These are phyloP conservation scores for Ensete ventricosum DNA, from an alignment of 176 grass and related monocot species.

Conservation along the genomic window DNA sequence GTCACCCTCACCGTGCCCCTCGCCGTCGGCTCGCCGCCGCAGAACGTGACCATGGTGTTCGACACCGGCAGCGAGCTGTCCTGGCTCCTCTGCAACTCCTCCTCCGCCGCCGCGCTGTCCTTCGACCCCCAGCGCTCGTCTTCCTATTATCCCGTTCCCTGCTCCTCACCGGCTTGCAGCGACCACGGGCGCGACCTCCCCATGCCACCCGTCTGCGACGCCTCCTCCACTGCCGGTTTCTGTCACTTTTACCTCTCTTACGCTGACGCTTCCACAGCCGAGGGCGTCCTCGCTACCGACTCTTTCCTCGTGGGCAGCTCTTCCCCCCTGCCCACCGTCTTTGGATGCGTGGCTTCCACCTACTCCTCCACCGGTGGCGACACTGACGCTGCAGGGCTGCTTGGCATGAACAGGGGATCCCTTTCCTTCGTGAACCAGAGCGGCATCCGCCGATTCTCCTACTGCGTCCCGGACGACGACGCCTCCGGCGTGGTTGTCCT, in stretches of 20 bases:
- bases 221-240: neutral
- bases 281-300: slow-evolving; percentile 48
- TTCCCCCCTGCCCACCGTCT: slow-evolving; percentile 23
- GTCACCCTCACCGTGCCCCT: slow-evolving; percentile 55
- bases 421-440: slow-evolving; percentile 79
- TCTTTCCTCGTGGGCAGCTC: slow-evolving; percentile 37
- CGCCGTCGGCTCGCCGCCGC: slow-evolving; percentile 47
- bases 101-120: neutral
- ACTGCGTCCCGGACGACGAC: slow-evolving; percentile 51
- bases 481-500: slow-evolving; percentile 53
- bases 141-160: slow-evolving; percentile 33
- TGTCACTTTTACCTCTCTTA: slow-evolving; percentile 80
- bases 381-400: slow-evolving; percentile 27
- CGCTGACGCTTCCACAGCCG: slow-evolving; percentile 53
- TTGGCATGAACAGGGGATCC: slow-evolving; percentile 71
- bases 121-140: slow-evolving; percentile 40
- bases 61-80: slow-evolving; percentile 89
- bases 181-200: slow-evolving; percentile 50
- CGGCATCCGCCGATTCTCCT: slow-evolving; percentile 46
- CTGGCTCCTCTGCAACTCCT: slow-evolving; percentile 70
- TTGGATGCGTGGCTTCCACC: slow-evolving; percentile 55
- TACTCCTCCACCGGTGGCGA: slow-evolving; percentile 32
- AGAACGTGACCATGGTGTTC: slow-evolving; percentile 67
- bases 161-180: slow-evolving; percentile 42
- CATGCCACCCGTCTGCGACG: slow-evolving; percentile 40